phyloP scores from a whole-genome alignment of 1,139 yeast genomes.

The Kurtzmaniella quercitrusa region DNA sequence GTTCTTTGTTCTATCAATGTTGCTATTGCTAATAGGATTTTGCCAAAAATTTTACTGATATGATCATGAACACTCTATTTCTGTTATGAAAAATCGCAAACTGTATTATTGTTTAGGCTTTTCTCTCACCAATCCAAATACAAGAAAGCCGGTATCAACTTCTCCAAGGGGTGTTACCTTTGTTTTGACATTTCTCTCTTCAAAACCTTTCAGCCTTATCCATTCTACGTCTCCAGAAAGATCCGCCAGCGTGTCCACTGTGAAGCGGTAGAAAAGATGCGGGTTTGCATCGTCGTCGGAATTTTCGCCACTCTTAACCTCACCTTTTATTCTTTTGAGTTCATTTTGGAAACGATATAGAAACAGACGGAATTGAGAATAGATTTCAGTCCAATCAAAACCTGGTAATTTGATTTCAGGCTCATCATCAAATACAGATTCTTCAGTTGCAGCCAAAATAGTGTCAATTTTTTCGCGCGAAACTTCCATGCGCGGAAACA shows the following conservation, averaged over 20 bases:
- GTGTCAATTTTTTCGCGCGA: slow-evolving; percentile 9
- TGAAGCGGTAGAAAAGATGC: slow-evolving; percentile 24
- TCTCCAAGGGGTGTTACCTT: slow-evolving; percentile 28
- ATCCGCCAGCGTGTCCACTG: slow-evolving; percentile 24
- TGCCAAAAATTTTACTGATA: too few relatives aligned
- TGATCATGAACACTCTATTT: too few relatives aligned
- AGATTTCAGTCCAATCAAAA: slow-evolving; percentile 31
- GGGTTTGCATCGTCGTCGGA: slow-evolving; percentile 9
- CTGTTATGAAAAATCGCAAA: too few relatives aligned
- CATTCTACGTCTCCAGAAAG: slow-evolving; percentile 8
- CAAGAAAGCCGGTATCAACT: slow-evolving; percentile 28
- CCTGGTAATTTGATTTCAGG: slow-evolving; percentile 21
- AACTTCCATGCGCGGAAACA: slow-evolving; percentile 15
- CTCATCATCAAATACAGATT: not conserved
- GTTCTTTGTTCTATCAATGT: too few relatives aligned
- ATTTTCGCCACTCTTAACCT: slow-evolving; percentile 1
- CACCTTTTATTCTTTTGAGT: slow-evolving; percentile 11
- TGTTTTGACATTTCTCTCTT: slow-evolving; percentile 2
- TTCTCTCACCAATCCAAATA: slow-evolving; percentile 22
- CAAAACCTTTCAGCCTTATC: slow-evolving; percentile 4
- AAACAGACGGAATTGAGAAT: slow-evolving; percentile 27
- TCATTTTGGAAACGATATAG: slow-evolving; percentile 31
- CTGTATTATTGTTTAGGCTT: not conserved
- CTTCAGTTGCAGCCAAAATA: slow-evolving; percentile 3
- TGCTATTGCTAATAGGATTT: too few relatives aligned